Evolutionary conservation across 257 asterid genomes (phyloP).

Genomic region (Nicotiana tabacum): DNA sequence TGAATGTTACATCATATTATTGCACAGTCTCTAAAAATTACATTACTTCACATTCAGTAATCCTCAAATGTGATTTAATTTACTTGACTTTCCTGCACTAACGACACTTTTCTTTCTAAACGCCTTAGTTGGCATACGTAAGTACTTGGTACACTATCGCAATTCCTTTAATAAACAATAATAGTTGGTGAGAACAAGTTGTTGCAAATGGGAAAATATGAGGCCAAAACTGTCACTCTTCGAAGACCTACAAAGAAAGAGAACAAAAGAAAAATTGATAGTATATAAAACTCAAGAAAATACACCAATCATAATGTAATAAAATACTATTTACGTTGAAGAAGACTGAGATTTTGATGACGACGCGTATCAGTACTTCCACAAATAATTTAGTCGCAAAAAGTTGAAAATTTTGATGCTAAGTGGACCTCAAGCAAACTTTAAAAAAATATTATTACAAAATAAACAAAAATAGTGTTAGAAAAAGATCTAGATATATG

Average conservation of each 20-base stretch:
- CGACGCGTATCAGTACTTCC: neutral
- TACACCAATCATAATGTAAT: neutral
- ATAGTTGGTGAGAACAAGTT: neutral
- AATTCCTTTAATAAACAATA: neutral
- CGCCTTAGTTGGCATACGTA: neutral
- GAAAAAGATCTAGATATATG: no score
- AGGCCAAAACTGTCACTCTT: neutral
- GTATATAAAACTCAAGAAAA: neutral
- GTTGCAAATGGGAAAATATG: neutral
- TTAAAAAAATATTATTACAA: neutral
- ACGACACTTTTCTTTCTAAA: neutral
- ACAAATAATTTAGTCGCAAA: neutral
- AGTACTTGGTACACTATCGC: neutral
- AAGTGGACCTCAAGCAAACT: constrained; percentile 3
- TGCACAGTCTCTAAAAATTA: no score
- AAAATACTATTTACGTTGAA: constrained; percentile 6
- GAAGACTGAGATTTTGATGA: constrained; percentile 15
- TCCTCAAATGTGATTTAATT: neutral
- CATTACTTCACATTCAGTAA: no score
- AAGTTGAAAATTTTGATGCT: constrained; percentile 8
- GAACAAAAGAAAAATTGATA: neutral
- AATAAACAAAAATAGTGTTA: neutral
- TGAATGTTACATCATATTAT: no score
- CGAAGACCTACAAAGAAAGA: neutral
- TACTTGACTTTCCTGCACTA: neutral